Percentiles rank a stretch among this genome's conserved stretches.
phyloP scores from a whole-genome alignment of 2,329 filamentous ascomycete species.

The Emericellopsis cladophorae region DNA sequence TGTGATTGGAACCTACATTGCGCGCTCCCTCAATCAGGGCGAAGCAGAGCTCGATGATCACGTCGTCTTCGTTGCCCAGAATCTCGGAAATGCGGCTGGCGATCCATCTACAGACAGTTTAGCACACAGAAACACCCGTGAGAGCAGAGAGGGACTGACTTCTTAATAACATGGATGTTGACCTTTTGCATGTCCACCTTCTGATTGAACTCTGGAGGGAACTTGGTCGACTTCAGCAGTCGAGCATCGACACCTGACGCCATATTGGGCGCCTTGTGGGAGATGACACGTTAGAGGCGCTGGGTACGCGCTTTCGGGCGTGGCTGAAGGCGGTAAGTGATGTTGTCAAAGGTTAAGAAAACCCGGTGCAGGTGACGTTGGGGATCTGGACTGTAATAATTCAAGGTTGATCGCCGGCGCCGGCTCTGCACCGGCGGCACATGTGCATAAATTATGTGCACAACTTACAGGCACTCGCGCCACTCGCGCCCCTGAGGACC shows the following conservation, averaged over 20 bases:
- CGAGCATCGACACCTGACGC: constrained; percentile 79
- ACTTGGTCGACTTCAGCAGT: constrained; percentile 82
- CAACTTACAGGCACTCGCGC: too few relatives aligned
- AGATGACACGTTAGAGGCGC: background rate
- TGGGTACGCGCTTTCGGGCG: background rate
- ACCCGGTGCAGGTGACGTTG: constrained; percentile 3
- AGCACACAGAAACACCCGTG: background rate
- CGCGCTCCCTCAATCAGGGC: constrained; percentile 56
- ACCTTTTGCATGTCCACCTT: constrained; percentile 98
- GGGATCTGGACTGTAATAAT: background rate
- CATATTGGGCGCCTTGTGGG: constrained; percentile 36
- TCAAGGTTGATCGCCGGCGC: too few relatives aligned
- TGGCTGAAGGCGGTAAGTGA: background rate
- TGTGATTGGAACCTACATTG: background rate
- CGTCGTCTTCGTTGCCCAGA: constrained; percentile 85
- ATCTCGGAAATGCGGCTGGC: constrained; percentile 77
- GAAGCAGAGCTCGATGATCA: constrained; percentile 77
- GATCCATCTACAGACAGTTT: constrained; percentile 63
- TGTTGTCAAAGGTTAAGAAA: background rate
- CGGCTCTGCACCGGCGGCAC: background rate
- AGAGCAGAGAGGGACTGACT: constrained; percentile 36
- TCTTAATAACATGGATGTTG: constrained; percentile 96
- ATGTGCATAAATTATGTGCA: constrained; percentile 1
- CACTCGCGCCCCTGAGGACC: too few relatives aligned
- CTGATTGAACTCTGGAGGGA: constrained; percentile 81